phyloP scores from a whole-genome alignment of 2,329 filamentous ascomycete species.

The Colletotrichum cordylinicola region DNA sequence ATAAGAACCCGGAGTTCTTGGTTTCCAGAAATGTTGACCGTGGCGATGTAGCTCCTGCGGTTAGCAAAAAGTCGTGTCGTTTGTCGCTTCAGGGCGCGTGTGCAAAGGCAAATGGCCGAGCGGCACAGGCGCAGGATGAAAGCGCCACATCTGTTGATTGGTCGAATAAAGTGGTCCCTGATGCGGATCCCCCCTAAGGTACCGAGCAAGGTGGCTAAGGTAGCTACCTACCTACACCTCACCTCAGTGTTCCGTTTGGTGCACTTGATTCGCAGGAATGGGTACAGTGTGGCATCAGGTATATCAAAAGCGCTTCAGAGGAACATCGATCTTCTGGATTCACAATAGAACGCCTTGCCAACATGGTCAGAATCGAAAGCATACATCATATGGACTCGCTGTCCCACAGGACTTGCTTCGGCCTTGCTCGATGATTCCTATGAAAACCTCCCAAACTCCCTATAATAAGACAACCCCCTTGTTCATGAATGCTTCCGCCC shows the following conservation, averaged over 20 bases:
- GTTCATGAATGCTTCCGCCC: slow-evolving; percentile 8
- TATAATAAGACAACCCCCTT: not conserved
- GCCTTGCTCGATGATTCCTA: not conserved
- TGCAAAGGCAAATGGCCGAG: not conserved
- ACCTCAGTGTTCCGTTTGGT: not conserved
- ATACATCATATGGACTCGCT: not conserved
- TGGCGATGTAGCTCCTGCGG: slow-evolving; percentile 26
- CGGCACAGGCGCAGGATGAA: not conserved
- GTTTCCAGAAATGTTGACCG: slow-evolving; percentile 1
- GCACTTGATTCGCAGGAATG: not conserved
- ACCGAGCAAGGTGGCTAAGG: too few relatives aligned
- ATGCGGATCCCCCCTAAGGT: not conserved
- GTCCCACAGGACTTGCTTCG: not conserved
- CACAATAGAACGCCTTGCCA: not conserved
- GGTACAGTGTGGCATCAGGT: not conserved
- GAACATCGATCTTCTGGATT: not conserved
- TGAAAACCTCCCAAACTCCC: not conserved
- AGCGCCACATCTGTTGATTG: not conserved
- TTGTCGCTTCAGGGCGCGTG: not conserved
- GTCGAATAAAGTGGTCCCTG: not conserved
- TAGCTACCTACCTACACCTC: too few relatives aligned
- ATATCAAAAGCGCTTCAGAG: not conserved
- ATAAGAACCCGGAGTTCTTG: not conserved
- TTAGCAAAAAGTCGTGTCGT: not conserved
- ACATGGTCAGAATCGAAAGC: not conserved